These are phyloP conservation scores for Cryptococcus floricola DNA, from an alignment of 1,284 basidiomycete species.

Conservation along the genomic window DNA sequence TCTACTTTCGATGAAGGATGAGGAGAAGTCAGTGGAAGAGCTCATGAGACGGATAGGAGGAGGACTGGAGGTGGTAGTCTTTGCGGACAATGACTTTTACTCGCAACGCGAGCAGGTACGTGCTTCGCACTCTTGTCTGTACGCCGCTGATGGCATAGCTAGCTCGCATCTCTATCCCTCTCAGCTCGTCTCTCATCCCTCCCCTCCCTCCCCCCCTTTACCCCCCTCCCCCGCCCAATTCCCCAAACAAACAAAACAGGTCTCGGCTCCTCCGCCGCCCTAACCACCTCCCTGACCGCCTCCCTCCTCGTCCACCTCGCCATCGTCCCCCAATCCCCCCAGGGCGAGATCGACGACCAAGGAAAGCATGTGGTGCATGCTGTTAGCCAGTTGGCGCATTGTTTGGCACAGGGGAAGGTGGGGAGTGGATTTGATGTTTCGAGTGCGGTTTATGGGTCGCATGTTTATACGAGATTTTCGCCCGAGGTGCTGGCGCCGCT, in stretches of 20 bases:
- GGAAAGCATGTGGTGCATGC: constrained; percentile 68
- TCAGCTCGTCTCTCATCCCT: constrained; percentile 58
- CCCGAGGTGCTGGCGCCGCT: constrained; percentile 64
- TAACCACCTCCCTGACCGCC: constrained; percentile 91
- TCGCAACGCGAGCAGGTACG: constrained; percentile 79
- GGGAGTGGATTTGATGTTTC: constrained; percentile 97
- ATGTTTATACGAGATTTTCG: constrained; percentile 86
- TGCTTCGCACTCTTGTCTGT: neutral
- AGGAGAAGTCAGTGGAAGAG: constrained; percentile 34
- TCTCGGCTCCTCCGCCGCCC: constrained; percentile 90
- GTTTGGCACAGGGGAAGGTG: constrained; percentile 95
- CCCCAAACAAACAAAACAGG: constrained; percentile 93
- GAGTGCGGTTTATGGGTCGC: constrained; percentile 90
- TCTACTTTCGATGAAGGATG: constrained; percentile 46
- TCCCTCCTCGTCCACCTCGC: constrained; percentile 75
- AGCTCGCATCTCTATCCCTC: constrained; percentile 63
- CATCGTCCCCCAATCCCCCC: constrained; percentile 34
- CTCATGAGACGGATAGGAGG: constrained; percentile 40
- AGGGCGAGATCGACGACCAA: neutral
- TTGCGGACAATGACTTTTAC: constrained; percentile 97
- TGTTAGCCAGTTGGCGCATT: constrained; percentile 92
- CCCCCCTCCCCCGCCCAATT: constrained; percentile 64
- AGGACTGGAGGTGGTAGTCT: constrained; percentile 68
- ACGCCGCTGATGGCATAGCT: neutral
- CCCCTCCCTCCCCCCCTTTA: constrained; percentile 65